Evolutionary conservation across 768 basidiomycete species (phyloP).

Genomic region (Termitomyces sp.): DNA sequence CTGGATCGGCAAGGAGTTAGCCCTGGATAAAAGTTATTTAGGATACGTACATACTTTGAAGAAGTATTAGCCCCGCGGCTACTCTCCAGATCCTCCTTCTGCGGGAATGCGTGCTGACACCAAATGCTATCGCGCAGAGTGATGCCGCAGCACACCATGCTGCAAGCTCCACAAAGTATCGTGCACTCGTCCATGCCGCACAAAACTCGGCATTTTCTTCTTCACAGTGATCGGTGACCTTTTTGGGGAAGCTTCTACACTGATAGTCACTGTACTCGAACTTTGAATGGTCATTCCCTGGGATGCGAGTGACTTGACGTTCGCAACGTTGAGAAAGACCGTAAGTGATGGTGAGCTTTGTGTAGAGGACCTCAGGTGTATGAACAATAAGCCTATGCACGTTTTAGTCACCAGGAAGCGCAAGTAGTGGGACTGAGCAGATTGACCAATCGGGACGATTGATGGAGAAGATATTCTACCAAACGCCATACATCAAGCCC

Average conservation of each 20-base stretch:
- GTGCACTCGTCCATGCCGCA: slow-evolving; percentile 64
- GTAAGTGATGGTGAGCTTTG: slow-evolving; percentile 45
- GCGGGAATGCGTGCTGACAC: slow-evolving; percentile 67
- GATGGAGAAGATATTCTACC: slow-evolving; percentile 53
- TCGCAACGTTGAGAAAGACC: slow-evolving; percentile 59
- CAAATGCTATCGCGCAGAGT: slow-evolving; percentile 53
- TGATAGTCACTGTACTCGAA: slow-evolving; percentile 49
- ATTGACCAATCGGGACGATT: slow-evolving; percentile 59
- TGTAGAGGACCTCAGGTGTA: slow-evolving; percentile 38
- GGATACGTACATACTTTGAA: slow-evolving; percentile 43
- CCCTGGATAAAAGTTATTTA: background rate
- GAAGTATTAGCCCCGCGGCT: slow-evolving; percentile 55
- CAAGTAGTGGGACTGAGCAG: background rate
- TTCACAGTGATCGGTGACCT: slow-evolving; percentile 41
- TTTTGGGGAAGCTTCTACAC: slow-evolving; percentile 62
- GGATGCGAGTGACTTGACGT: slow-evolving; percentile 40
- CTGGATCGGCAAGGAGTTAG: slow-evolving; percentile 22
- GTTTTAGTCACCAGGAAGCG: background rate
- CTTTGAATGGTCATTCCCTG: slow-evolving; percentile 36
- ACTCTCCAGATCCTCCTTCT: slow-evolving; percentile 74
- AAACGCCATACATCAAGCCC: background rate
- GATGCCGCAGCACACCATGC: slow-evolving; percentile 59
- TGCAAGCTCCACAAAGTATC: slow-evolving; percentile 58
- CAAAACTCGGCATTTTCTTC: slow-evolving; percentile 56
- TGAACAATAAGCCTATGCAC: slow-evolving; percentile 37